A percentile compares a stretch with the other conserved stretches of the same genome.
phyloP scores from a whole-genome alignment of 176 grass and related monocot genomes.

The Lolium multiflorum region DNA sequence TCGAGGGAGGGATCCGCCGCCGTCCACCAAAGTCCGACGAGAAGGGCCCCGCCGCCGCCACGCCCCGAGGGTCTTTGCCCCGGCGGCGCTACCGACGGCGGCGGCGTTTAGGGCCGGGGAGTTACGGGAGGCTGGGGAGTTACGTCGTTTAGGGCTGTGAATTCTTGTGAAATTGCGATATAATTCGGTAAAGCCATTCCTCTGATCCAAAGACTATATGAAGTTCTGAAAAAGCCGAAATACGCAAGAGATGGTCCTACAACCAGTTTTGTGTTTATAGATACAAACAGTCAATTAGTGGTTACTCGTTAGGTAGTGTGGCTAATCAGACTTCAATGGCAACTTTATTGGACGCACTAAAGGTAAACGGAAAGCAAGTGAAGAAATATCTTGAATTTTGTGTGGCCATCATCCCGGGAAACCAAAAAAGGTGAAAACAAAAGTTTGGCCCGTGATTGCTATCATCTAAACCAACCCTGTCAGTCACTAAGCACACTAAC shows the following conservation, averaged over 20 bases:
- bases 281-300: not conserved
- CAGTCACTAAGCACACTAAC: constrained; percentile 41
- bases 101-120: too few relatives aligned
- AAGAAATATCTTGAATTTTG: not conserved
- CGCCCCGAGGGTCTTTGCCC: too few relatives aligned
- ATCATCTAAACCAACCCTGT: constrained; percentile 48
- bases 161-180: too few relatives aligned
- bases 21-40: too few relatives aligned
- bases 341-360: not conserved
- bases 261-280: not conserved
- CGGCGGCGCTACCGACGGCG: too few relatives aligned
- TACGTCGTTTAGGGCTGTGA: too few relatives aligned
- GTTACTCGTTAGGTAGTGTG: constrained; percentile 7
- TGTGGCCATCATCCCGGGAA: not conserved
- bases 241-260: not conserved
- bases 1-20: too few relatives aligned
- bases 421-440: constrained; percentile 7
- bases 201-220: too few relatives aligned
- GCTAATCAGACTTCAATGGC: not conserved
- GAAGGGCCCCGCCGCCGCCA: too few relatives aligned
- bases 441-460: constrained; percentile 32
- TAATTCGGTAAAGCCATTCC: too few relatives aligned
- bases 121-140: too few relatives aligned
- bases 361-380: not conserved
- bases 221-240: not conserved